Evolutionary conservation across 768 basidiomycete species (phyloP).

Genomic region (Xerocomellus chrysenteron): DNA sequence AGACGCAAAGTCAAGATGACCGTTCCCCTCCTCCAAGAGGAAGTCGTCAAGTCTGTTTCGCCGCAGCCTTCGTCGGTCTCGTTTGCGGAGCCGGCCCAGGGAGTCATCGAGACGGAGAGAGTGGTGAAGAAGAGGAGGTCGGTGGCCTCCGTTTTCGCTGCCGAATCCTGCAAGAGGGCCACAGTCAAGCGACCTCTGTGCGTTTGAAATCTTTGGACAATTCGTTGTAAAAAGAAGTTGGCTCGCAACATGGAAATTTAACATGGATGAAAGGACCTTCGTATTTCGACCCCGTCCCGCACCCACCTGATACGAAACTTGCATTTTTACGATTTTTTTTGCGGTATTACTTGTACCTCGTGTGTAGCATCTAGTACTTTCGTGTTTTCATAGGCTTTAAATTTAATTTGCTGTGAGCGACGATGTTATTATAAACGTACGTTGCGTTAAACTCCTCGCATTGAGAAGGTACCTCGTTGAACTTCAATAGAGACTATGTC

Average conservation of each 20-base stretch:
- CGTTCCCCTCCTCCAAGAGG: conserved; percentile 13
- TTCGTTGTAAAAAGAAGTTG: neutral
- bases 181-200: conserved; percentile 20
- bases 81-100: neutral
- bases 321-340: neutral
- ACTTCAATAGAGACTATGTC: no score
- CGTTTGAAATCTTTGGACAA: conserved; percentile 5
- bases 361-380: neutral
- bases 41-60: neutral
- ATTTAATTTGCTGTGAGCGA: no score
- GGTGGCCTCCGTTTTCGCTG: conserved; percentile 1
- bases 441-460: no score
- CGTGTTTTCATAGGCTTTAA: neutral
- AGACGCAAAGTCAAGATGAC: conserved; percentile 20
- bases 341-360: neutral
- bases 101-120: neutral
- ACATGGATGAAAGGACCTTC: neutral
- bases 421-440: no score
- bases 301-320: neutral
- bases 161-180: conserved; percentile 8
- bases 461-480: no score
- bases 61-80: neutral
- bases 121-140: conserved; percentile 6
- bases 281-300: neutral
- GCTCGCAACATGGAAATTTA: neutral